Conservation (phyloP, 23 red algal species). For the Gracilariopsis chorda region DNA sequence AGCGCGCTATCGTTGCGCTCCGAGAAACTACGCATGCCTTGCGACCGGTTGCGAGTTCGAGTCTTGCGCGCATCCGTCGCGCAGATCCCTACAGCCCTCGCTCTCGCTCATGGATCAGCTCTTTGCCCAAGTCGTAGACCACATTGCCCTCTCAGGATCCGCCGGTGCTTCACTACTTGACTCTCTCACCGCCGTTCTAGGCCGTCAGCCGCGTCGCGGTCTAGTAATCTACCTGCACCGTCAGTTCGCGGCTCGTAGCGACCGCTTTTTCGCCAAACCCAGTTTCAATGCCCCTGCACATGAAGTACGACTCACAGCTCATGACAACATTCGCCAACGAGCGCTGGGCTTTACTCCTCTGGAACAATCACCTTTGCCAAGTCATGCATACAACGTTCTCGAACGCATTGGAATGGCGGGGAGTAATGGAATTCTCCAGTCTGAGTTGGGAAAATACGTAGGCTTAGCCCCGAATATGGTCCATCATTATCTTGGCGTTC, state of each 20-base stretch:
- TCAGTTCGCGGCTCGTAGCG: background rate
- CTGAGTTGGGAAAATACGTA: slow-evolving; percentile 7
- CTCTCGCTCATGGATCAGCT: background rate
- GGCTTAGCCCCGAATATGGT: slow-evolving; percentile 31
- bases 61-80: too few relatives aligned
- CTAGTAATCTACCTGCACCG: background rate
- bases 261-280: slow-evolving; percentile 22
- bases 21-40: too few relatives aligned
- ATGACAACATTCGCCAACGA: slow-evolving; percentile 11
- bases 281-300: background rate
- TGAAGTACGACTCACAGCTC: slow-evolving; percentile 1
- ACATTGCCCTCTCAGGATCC: slow-evolving; percentile 16
- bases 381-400: slow-evolving; percentile 8
- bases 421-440: slow-evolving; percentile 30
- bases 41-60: background rate
- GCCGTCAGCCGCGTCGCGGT: background rate
- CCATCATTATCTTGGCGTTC: slow-evolving; percentile 37
- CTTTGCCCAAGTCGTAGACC: slow-evolving; percentile 50
- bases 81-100: background rate
- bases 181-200: background rate
- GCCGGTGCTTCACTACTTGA: background rate
- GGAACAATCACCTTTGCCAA: slow-evolving; percentile 15
- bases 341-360: slow-evolving; percentile 34
- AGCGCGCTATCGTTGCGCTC: too few relatives aligned
- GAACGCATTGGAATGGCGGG: slow-evolving; percentile 22